phyloP scores from a whole-genome alignment of 305 asterid species.

The Fraxinus sp. region DNA sequence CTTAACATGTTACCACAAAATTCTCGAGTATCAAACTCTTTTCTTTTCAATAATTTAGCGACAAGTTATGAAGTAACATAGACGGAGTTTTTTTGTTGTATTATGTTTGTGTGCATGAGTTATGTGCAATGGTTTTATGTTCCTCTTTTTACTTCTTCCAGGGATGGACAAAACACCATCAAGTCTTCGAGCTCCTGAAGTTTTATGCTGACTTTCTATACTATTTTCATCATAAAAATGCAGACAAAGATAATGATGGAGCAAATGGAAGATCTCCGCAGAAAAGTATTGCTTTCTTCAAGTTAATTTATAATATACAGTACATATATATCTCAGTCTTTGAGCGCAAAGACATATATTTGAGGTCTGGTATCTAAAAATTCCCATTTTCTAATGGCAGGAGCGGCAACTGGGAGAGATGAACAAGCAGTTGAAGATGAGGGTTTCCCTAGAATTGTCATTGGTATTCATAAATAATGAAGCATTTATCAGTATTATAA shows the following conservation, averaged over 20 bases:
- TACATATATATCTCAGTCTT: neutral
- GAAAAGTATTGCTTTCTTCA: slow-evolving; percentile 49
- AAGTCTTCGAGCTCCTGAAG: neutral
- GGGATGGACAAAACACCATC: too few species aligned
- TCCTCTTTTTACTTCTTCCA: neutral
- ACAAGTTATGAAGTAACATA: neutral
- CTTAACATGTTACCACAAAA: neutral
- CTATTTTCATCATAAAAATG: slow-evolving; percentile 9
- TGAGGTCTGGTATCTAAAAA: neutral
- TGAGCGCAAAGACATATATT: neutral
- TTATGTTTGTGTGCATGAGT: neutral
- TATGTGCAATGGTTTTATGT: neutral
- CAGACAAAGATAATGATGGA: slow-evolving; percentile 82
- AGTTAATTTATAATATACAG: neutral
- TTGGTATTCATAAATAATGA: slow-evolving; percentile 36
- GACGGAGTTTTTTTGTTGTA: neutral
- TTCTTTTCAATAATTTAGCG: neutral
- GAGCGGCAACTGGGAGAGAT: slow-evolving; percentile 84
- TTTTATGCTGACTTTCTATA: neutral
- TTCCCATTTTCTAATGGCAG: slow-evolving; percentile 30
- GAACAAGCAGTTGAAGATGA: slow-evolving; percentile 81
- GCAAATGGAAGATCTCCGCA: slow-evolving; percentile 86
- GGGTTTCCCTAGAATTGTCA: slow-evolving; percentile 71
- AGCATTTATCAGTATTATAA: neutral
- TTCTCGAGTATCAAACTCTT: neutral